These are phyloP conservation scores for Fallopia convolvulus DNA, from an alignment of 148 eudicot species.

Conservation along the genomic window DNA sequence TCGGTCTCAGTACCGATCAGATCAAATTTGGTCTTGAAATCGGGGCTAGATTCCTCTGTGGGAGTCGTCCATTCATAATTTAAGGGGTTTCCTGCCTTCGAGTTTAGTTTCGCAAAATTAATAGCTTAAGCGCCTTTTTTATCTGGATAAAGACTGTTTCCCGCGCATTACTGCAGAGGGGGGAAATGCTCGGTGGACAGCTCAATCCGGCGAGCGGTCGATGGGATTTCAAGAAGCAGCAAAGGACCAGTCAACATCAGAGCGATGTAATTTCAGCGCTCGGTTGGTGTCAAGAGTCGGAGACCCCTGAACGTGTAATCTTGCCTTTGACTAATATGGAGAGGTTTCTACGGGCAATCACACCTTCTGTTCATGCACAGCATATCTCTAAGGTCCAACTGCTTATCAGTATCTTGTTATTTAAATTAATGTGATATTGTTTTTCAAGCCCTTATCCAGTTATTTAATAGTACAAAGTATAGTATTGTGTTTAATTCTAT, in stretches of 20 bases:
- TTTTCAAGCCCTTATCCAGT: not conserved
- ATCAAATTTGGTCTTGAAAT: not conserved
- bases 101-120: not conserved
- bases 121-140: not conserved
- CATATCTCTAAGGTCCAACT: constrained; percentile 12
- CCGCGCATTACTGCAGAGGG: not conserved
- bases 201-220: not conserved
- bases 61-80: not conserved
- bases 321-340: not conserved
- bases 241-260: not conserved
- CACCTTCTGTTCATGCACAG: constrained; percentile 11
- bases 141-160: not conserved
- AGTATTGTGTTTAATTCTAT: not conserved
- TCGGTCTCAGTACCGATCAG: not conserved
- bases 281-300: not conserved
- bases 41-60: not conserved
- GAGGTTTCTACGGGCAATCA: constrained; percentile 10
- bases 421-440: not conserved
- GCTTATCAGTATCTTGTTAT: not conserved
- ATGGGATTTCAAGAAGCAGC: not conserved
- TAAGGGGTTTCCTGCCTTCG: not conserved
- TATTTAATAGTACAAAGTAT: not conserved
- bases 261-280: not conserved
- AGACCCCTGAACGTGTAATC: not conserved
- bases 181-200: not conserved